Evolutionary conservation across 2,329 filamentous ascomycete genomes (phyloP).

Genomic region (Talaromyces sp.): DNA sequence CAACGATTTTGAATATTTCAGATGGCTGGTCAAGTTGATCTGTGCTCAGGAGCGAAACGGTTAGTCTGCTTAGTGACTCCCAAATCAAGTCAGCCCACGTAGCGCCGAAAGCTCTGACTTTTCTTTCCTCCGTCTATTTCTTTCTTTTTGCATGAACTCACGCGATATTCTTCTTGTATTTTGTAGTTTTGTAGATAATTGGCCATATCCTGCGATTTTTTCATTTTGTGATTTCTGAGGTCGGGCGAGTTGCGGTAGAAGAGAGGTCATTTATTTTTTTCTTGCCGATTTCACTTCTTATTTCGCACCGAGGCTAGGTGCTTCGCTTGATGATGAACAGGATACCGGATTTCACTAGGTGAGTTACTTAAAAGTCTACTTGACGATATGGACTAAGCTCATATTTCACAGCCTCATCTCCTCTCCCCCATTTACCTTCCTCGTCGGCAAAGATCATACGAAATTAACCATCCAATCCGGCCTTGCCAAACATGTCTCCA

Average conservation of each 20-base stretch:
- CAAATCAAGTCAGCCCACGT: slow-evolving; percentile 34
- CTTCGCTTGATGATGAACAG: slow-evolving; percentile 22
- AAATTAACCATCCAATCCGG: slow-evolving; percentile 45
- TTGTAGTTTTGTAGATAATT: background rate
- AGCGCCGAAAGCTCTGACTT: slow-evolving; percentile 22
- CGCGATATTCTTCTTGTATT: background rate
- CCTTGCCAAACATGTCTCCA: slow-evolving; percentile 41
- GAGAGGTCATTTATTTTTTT: background rate
- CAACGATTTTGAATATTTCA: background rate
- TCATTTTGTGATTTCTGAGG: background rate
- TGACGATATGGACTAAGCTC: background rate
- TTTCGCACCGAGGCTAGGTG: background rate
- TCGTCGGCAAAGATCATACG: slow-evolving; percentile 43
- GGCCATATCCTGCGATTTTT: background rate
- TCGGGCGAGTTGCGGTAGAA: background rate
- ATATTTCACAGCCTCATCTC: slow-evolving; percentile 34
- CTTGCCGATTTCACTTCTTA: background rate
- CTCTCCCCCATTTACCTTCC: slow-evolving; percentile 43
- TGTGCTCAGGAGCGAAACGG: slow-evolving; percentile 5
- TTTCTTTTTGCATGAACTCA: slow-evolving; percentile 12
- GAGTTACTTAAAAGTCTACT: background rate
- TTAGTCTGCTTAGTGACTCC: slow-evolving; percentile 8
- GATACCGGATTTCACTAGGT: slow-evolving; percentile 32
- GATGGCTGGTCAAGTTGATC: slow-evolving; percentile 5
- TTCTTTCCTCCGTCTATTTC: slow-evolving; percentile 14